phyloP scores from a whole-genome alignment of 495 filamentous ascomycete species.

The Penicillium silybi region DNA sequence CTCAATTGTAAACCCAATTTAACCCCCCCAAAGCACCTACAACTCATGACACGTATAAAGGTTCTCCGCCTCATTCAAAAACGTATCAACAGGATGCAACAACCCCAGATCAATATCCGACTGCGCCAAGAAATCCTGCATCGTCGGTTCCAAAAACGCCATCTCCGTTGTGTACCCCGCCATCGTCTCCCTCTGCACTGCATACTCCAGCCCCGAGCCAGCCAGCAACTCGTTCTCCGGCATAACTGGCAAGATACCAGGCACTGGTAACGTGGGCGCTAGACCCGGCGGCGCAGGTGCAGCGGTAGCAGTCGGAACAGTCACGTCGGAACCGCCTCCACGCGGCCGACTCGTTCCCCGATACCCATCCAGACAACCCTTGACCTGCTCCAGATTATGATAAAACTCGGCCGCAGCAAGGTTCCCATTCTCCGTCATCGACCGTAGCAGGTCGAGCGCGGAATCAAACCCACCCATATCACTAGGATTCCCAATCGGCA shows the following conservation, averaged over 20 bases:
- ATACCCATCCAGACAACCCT: conserved; percentile 30
- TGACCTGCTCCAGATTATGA: conserved; percentile 35
- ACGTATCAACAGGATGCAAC: conserved; percentile 40
- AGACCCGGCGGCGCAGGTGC: not conserved
- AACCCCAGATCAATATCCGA: conserved; percentile 40
- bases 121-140: conserved; percentile 45
- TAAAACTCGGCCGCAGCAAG: conserved; percentile 41
- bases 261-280: not conserved
- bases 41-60: conserved; percentile 37
- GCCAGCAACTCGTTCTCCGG: not conserved
- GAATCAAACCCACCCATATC: conserved; percentile 39
- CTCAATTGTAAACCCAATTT: not conserved
- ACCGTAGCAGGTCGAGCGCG: conserved; percentile 34
- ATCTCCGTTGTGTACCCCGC: conserved; percentile 41
- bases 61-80: conserved; percentile 37
- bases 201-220: conserved; percentile 9
- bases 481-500: conserved; percentile 33
- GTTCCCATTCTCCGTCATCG: conserved; percentile 42
- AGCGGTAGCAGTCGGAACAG: not conserved
- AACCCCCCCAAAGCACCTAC: not conserved
- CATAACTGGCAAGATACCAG: conserved; percentile 2
- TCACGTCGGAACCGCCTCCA: not conserved
- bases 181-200: conserved; percentile 10
- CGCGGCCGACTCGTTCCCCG: conserved; percentile 1
- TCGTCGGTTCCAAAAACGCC: conserved; percentile 44